phyloP scores from a whole-genome alignment of 768 basidiomycete genomes.

The Mycena haematopus region DNA sequence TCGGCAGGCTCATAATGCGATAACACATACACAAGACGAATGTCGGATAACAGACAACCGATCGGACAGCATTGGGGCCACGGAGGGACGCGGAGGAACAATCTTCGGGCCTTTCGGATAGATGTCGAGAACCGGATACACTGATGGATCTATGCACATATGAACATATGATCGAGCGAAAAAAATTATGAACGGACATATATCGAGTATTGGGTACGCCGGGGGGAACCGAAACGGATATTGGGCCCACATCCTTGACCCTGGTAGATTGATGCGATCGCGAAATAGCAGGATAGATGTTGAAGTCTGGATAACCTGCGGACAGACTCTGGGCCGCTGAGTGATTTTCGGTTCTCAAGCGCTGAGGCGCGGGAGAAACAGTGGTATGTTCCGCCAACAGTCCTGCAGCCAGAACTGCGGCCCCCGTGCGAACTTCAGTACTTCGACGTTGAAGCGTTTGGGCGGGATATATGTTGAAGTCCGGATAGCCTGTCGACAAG shows the following conservation, averaged over 20 bases:
- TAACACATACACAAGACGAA: conserved; percentile 34
- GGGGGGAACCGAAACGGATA: conserved; percentile 21
- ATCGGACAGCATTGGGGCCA: background rate
- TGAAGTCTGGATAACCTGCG: conserved; percentile 42
- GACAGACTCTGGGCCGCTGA: background rate
- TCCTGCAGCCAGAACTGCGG: too few relatives aligned
- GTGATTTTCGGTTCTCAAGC: background rate
- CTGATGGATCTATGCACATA: conserved; percentile 6
- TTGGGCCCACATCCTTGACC: background rate
- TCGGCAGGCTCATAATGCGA: background rate
- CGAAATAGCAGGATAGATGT: conserved; percentile 41
- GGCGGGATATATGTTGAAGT: conserved; percentile 45
- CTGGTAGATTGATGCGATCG: background rate
- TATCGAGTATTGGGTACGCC: conserved; percentile 35
- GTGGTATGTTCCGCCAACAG: too few relatives aligned
- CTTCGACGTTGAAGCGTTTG: background rate
- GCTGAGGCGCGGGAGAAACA: background rate
- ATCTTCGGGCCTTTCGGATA: conserved; percentile 18
- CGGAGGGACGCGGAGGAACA: background rate
- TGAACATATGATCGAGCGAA: background rate
- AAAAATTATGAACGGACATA: conserved; percentile 22
- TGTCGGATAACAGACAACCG: conserved; percentile 30
- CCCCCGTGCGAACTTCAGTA: background rate
- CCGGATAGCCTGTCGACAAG: conserved; percentile 39
- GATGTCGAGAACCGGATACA: conserved; percentile 20